Conservation (phyloP, 352 stramenopile species). For the Pythium chondricola region DNA sequence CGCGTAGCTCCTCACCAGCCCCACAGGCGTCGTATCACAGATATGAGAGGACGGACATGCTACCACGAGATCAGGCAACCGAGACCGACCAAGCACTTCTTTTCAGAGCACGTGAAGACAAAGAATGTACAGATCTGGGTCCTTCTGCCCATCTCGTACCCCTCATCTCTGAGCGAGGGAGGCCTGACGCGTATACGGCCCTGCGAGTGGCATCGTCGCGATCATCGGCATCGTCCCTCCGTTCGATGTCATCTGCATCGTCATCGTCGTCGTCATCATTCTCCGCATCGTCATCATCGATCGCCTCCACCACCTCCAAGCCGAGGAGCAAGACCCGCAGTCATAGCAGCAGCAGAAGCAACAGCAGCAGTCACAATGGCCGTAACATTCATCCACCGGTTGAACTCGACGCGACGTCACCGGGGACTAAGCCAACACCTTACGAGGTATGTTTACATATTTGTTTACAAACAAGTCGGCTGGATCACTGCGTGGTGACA, state of each 20-base stretch:
- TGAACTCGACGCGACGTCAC: too few relatives aligned
- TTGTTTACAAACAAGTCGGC: too few relatives aligned
- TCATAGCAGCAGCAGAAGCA: not conserved
- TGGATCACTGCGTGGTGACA: too few relatives aligned
- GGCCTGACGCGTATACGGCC: too few relatives aligned
- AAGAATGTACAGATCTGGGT: not conserved
- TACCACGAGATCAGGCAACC: not conserved
- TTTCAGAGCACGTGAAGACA: not conserved
- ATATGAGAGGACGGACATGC: too few relatives aligned
- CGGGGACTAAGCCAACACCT: too few relatives aligned
- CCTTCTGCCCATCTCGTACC: not conserved
- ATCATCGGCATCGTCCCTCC: conserved; percentile 1
- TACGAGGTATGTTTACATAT: too few relatives aligned
- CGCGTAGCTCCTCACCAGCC: too few relatives aligned
- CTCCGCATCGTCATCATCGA: not conserved
- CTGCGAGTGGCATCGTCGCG: not conserved
- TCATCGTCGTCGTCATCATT: not conserved
- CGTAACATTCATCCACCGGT: too few relatives aligned
- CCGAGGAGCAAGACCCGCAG: not conserved
- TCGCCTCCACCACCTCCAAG: not conserved
- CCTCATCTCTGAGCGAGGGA: too few relatives aligned
- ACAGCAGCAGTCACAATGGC: not conserved
- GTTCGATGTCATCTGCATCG: not conserved
- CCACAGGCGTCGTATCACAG: too few relatives aligned
- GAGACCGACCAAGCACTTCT: not conserved